These are phyloP conservation scores for Pyrenula aspistea DNA, from an alignment of 495 filamentous ascomycete species.

Conservation along the genomic window DNA sequence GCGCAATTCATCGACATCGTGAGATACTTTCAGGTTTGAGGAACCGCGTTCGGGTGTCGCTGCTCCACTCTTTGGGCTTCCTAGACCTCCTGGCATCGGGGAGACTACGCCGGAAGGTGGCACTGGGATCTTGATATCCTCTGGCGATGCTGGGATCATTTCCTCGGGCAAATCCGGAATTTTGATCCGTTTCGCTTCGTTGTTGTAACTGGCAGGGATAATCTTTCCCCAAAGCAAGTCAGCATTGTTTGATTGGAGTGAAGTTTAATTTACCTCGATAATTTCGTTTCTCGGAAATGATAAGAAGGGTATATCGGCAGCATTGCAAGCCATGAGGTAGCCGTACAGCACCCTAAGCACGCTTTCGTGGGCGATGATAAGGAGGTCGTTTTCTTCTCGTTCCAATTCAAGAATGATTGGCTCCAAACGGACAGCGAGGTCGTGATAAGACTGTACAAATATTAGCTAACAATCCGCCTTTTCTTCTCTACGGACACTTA, in stretches of 20 bases:
- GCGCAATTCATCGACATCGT: not conserved
- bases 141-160: slow-evolving; percentile 61
- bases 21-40: slow-evolving; percentile 7
- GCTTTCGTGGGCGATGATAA: slow-evolving; percentile 96
- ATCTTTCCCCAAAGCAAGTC: slow-evolving; percentile 45
- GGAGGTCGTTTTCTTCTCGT: slow-evolving; percentile 88
- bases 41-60: slow-evolving; percentile 30
- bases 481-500: slow-evolving; percentile 23
- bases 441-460: slow-evolving; percentile 76
- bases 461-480: slow-evolving; percentile 7
- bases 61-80: slow-evolving; percentile 29
- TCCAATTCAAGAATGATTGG: slow-evolving; percentile 97
- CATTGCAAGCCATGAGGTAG: slow-evolving; percentile 97
- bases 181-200: slow-evolving; percentile 78
- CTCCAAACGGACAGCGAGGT: slow-evolving; percentile 94
- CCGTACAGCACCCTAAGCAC: slow-evolving; percentile 93
- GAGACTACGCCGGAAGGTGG: slow-evolving; percentile 44
- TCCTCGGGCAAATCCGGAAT: slow-evolving; percentile 52
- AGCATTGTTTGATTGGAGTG: slow-evolving; percentile 8
- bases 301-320: slow-evolving; percentile 86
- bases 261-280: slow-evolving; percentile 54
- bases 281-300: slow-evolving; percentile 95
- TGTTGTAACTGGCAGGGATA: slow-evolving; percentile 93
- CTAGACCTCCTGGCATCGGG: slow-evolving; percentile 31
- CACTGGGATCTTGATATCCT: slow-evolving; percentile 76